These are phyloP conservation scores for Rhododendron henanense DNA, from an alignment of 148 eudicot genomes.

Conservation along the genomic window DNA sequence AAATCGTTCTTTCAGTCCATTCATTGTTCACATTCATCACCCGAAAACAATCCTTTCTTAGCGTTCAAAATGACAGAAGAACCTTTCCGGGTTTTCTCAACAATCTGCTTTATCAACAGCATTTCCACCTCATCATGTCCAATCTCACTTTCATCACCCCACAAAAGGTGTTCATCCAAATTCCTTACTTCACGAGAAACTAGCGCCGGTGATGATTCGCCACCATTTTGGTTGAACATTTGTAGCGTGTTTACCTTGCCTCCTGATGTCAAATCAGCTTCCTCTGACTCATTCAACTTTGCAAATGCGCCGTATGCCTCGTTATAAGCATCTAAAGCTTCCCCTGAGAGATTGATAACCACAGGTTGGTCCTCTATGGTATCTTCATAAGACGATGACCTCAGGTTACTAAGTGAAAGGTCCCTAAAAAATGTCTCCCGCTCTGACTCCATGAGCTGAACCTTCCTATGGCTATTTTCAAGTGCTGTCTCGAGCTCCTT, in stretches of 20 bases:
- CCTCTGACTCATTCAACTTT: constrained; percentile 35
- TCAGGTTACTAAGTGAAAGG: constrained; percentile 25
- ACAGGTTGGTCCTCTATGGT: constrained; percentile 34
- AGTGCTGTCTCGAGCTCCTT: constrained; percentile 70
- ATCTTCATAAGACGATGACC: constrained; percentile 29
- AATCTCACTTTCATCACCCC: constrained; percentile 23
- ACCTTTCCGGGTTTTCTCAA: constrained; percentile 77
- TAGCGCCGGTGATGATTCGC: not conserved
- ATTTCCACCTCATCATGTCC: constrained; percentile 49
- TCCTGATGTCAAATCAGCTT: constrained; percentile 12
- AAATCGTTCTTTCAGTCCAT: not conserved
- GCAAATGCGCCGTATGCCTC: constrained; percentile 52
- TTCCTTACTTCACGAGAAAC: not conserved
- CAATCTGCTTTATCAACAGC: constrained; percentile 72
- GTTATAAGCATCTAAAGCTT: constrained; percentile 66
- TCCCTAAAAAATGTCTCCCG: constrained; percentile 32
- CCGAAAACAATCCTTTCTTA: constrained; percentile 52
- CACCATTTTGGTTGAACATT: not conserved
- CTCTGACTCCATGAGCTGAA: constrained; percentile 39
- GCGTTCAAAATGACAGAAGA: constrained; percentile 77
- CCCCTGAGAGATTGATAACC: constrained; percentile 63
- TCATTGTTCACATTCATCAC: constrained; percentile 26
- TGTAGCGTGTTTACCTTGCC: not conserved
- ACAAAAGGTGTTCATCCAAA: constrained; percentile 15
- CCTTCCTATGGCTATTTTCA: constrained; percentile 42